phyloP scores from a whole-genome alignment of 139 green algal genomes.

The Picochlorum sp. region DNA sequence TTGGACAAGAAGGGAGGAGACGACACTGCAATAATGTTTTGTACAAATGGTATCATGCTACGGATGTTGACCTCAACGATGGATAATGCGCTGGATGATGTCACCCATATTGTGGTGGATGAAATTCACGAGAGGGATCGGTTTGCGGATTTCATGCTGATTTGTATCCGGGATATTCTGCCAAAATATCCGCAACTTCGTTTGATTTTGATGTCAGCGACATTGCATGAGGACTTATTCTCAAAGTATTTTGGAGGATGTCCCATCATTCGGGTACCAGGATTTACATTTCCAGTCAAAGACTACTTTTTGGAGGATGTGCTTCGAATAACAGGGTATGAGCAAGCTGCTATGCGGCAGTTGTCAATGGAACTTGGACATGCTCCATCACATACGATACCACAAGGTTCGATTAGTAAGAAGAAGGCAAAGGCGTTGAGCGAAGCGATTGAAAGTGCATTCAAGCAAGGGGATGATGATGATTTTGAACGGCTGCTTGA shows the following conservation, averaged over 20 bases:
- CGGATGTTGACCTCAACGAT: slow-evolving; percentile 39
- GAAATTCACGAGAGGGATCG: slow-evolving; percentile 61
- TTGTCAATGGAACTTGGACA: neutral
- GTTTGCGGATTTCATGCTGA: slow-evolving; percentile 72
- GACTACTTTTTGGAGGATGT: slow-evolving; percentile 82
- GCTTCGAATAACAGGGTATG: slow-evolving; percentile 48
- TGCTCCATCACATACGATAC: neutral
- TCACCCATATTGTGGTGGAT: slow-evolving; percentile 53
- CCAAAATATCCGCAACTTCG: slow-evolving; percentile 53
- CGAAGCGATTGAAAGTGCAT: slow-evolving; percentile 33
- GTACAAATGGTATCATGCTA: slow-evolving; percentile 73
- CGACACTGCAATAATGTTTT: slow-evolving; percentile 47
- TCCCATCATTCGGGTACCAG: slow-evolving; percentile 59
- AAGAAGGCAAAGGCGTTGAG: slow-evolving; percentile 14
- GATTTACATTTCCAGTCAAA: slow-evolving; percentile 88
- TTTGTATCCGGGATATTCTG: slow-evolving; percentile 49
- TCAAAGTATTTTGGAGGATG: slow-evolving; percentile 61
- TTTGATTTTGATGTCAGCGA: slow-evolving; percentile 83
- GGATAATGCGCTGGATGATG: slow-evolving; percentile 9
- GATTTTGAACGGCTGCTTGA: slow-evolving; percentile 38
- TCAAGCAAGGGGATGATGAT: slow-evolving; percentile 24
- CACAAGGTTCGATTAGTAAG: neutral
- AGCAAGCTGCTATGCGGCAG: slow-evolving; percentile 13
- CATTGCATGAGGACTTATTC: slow-evolving; percentile 59
- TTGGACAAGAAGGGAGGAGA: slow-evolving; percentile 49